Base-by-base conservation (phyloP, 179 eudicot species). In the Heliamphora pulchella region DNA sequence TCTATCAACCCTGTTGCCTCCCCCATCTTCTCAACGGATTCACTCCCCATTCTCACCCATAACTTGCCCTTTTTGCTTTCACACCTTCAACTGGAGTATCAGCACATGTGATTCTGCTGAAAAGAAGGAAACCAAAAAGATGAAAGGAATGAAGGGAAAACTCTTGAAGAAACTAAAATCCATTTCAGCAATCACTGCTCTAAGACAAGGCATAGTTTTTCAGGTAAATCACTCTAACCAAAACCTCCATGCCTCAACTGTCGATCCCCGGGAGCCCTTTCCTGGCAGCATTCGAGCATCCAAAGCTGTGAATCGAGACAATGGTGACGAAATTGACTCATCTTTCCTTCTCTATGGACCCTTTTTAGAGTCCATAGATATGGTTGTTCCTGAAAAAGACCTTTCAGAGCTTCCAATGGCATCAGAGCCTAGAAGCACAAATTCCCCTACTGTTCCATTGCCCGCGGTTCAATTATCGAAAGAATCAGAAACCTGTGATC, bases 141-240 rank as follows among this genome's bases (percentile, higher is more conserved):
- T 90, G 93, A 91, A 88, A 82, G 91, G 87, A 50, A 87, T 89
- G 85, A 90, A 87, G 74, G 97, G 92, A 70, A 88, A 83, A 70
- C 68, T 93, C 8, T 53, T 88, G 62, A 86, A 82, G 86, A 91
- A 89, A 78, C 85, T 93, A 44, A 90, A 88, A 76, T 81, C 91
- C 74, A 87, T 83, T 18, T 85, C 91, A 66, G 77, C 78, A 22
- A 81, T 90, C 13, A 85, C 82, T 47, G 74, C 84, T 71, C 81
- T 87, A 73, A 90, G 78, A 55, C 83, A 89, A 47, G 89, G 86
- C 54, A 81, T 80, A 67, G 78, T 88, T 66, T 87, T 88, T 18
- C 93, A 87, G 76, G 88, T 76, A 8, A 75, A 80, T 75, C 46
- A 71, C 22, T 83, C 85, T 31, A 51, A 47, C 59, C 78, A 78